Percentiles rank a stretch among this genome's conserved stretches.
phyloP scores from a whole-genome alignment of 768 basidiomycete genomes.

The Rhizopogon sp. region DNA sequence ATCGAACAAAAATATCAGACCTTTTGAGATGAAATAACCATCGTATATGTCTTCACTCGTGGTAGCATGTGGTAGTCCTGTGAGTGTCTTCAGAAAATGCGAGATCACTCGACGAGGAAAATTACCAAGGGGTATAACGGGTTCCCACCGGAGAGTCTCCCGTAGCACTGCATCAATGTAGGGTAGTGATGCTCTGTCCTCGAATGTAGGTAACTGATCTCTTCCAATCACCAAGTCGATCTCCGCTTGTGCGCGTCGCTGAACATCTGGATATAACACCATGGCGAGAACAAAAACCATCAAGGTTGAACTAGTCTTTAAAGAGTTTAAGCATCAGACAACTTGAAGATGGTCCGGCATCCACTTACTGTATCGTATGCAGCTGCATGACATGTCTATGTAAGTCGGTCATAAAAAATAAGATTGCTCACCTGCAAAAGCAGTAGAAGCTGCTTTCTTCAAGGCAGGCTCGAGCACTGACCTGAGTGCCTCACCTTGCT shows the following conservation, averaged over 20 bases:
- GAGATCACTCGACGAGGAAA: too few species aligned
- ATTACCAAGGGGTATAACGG: slow-evolving; percentile 19
- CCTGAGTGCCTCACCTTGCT: too few species aligned
- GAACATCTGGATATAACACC: background rate
- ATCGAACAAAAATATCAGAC: background rate
- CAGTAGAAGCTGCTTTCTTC: too few species aligned
- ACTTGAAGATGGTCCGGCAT: too few species aligned
- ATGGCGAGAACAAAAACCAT: background rate
- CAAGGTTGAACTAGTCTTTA: background rate
- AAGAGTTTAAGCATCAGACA: too few species aligned
- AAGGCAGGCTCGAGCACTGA: too few species aligned
- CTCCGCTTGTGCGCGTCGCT: background rate
- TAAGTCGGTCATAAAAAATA: too few species aligned
- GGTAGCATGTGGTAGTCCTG: slow-evolving; percentile 1
- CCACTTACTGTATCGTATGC: too few species aligned
- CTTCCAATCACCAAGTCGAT: background rate
- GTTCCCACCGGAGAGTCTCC: slow-evolving; percentile 23
- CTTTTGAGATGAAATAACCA: slow-evolving; percentile 9
- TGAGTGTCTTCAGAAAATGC: background rate
- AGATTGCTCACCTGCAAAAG: too few species aligned
- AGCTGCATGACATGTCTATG: too few species aligned
- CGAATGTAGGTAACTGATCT: background rate
- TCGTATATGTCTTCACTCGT: slow-evolving; percentile 27
- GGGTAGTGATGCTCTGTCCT: too few species aligned
- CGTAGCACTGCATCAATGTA: slow-evolving; percentile 19